phyloP scores from a whole-genome alignment of 108 stramenopile genomes.

The Pseudonitzschia delicatissima region DNA sequence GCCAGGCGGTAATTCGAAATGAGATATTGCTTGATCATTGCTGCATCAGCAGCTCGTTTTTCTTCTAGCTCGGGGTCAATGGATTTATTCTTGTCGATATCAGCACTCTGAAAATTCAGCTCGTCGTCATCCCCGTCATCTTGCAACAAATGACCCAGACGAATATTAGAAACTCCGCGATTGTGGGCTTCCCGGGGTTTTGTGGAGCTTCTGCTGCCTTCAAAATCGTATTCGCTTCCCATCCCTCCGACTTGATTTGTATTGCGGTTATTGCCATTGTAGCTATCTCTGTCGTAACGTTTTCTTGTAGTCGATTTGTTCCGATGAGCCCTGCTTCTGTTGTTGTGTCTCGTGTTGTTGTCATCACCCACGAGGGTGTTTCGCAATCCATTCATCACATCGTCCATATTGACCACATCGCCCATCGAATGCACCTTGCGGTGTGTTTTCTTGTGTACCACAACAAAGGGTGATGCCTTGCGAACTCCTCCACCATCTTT shows the following conservation, averaged over 20 bases:
- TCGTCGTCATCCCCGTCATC: constrained; percentile 2
- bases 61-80: constrained; percentile 15
- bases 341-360: not conserved
- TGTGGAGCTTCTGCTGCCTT: not conserved
- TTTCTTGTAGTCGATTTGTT: not conserved
- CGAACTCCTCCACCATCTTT: not conserved
- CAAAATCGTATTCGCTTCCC: too few species aligned
- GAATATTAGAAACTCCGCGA: not conserved
- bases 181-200: not conserved
- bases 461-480: constrained; percentile 2
- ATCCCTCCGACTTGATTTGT: too few species aligned
- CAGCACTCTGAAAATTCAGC: not conserved
- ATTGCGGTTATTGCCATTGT: not conserved
- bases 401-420: not conserved
- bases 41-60: constrained; percentile 35
- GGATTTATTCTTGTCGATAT: not conserved
- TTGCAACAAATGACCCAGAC: not conserved
- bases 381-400: not conserved
- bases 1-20: constrained; percentile 69
- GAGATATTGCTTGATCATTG: constrained; percentile 76
- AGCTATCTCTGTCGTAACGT: not conserved
- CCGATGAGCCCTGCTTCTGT: not conserved
- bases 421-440: not conserved
- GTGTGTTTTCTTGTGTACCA: not conserved
- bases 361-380: not conserved